A percentile compares a stretch with the other conserved stretches of the same genome.
These are phyloP conservation scores for Pelargonium hybrid DNA, from an alignment of 441 rosid genomes.

Conservation along the genomic window DNA sequence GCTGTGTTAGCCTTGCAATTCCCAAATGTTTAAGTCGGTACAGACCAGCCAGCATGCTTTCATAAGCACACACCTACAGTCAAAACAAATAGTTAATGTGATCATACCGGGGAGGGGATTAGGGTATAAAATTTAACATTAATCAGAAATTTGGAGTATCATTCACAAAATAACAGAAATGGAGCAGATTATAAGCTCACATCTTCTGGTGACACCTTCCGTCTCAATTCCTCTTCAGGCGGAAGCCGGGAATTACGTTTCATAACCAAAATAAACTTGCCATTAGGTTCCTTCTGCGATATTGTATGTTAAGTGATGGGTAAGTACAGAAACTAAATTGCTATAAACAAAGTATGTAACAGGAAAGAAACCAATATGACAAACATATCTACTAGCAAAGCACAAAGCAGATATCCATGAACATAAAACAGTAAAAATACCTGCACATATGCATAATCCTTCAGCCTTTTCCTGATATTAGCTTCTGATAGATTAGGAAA, in stretches of 20 bases:
- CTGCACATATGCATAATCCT: conserved; percentile 55
- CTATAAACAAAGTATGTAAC: not conserved
- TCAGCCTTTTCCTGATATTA: conserved; percentile 58
- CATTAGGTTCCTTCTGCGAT: conserved; percentile 58
- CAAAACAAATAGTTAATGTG: conserved; percentile 8
- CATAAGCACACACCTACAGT: conserved; percentile 81
- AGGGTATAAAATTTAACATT: not conserved
- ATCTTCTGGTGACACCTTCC: conserved; percentile 72
- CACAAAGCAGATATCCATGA: not conserved
- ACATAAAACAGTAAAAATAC: conserved; percentile 28
- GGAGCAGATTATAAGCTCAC: conserved; percentile 35
- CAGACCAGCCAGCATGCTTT: conserved; percentile 95
- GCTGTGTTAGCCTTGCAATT: conserved; percentile 68
- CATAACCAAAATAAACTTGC: conserved; percentile 57
- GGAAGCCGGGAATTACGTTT: conserved; percentile 57
- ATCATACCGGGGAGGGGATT: not conserved
- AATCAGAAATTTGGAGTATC: not conserved
- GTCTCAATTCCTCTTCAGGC: conserved; percentile 71
- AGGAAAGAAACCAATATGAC: not conserved
- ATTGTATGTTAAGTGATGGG: conserved; percentile 19
- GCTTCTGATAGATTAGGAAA: conserved; percentile 69
- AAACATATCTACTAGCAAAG: not conserved
- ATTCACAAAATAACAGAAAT: not conserved
- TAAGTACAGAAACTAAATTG: not conserved
- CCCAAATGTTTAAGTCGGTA: conserved; percentile 92